A percentile compares a stretch with the other conserved stretches of the same genome.
phyloP scores from a whole-genome alignment of 176 grass and related monocot species.

The Oropetium thomaeum region DNA sequence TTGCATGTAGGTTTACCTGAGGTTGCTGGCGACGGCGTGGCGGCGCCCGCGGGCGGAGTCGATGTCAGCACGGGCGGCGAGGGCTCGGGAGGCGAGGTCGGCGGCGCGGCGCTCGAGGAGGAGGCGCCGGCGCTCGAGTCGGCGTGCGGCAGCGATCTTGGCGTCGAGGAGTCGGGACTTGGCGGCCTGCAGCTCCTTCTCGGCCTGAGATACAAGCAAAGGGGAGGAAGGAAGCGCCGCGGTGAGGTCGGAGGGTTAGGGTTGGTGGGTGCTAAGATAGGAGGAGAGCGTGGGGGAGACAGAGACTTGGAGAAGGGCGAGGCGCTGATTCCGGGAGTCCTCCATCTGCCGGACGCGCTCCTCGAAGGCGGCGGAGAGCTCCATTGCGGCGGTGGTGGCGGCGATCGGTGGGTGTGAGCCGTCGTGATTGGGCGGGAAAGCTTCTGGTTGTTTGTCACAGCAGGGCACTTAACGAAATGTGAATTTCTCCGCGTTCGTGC shows the following conservation, averaged over 20 bases:
- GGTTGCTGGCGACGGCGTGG: slow-evolving; percentile 28
- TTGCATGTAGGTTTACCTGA: slow-evolving; percentile 34
- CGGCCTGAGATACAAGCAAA: slow-evolving; percentile 40
- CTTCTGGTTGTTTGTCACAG: no score
- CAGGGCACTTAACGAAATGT: neutral
- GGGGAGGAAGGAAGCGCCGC: slow-evolving; percentile 1
- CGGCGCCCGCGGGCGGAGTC: slow-evolving; percentile 43
- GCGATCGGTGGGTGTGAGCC: neutral
- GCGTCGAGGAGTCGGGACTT: slow-evolving; percentile 51
- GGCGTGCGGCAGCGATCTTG: slow-evolving; percentile 42
- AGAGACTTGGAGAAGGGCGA: slow-evolving; percentile 60
- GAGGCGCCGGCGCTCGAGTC: slow-evolving; percentile 57
- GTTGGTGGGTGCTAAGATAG: neutral
- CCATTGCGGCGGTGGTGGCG: slow-evolving; percentile 34
- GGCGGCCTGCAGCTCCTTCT: slow-evolving; percentile 68
- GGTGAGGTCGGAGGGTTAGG: slow-evolving; percentile 1
- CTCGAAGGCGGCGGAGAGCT: slow-evolving; percentile 69
- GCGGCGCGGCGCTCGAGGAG: slow-evolving; percentile 61
- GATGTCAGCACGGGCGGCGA: slow-evolving; percentile 54
- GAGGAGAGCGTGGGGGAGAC: neutral
- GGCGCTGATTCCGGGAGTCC: slow-evolving; percentile 59
- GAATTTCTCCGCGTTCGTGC: no score
- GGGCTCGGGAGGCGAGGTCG: slow-evolving; percentile 63
- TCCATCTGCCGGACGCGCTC: slow-evolving; percentile 81
- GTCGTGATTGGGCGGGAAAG: slow-evolving; percentile 27